A percentile compares a stretch with the other conserved stretches of the same genome.
Evolutionary conservation across 1,284 basidiomycete species (phyloP).

Genomic region (Entoloma clypeatum): DNA sequence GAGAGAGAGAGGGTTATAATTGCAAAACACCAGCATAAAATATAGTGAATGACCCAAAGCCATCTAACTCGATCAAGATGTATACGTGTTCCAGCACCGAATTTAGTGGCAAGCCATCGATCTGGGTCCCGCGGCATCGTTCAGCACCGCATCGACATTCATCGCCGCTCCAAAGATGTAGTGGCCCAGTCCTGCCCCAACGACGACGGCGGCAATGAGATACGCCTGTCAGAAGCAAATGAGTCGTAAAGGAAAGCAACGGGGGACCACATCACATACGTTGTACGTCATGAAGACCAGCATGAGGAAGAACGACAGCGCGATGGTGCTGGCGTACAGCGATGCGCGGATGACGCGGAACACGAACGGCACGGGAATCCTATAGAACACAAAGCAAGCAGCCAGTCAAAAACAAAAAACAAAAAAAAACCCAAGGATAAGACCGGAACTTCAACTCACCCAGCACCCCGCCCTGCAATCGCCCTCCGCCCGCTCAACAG

Average conservation of each 20-base stretch:
- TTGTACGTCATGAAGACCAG: conserved; percentile 88
- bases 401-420: neutral
- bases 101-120: conserved; percentile 55
- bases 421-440: neutral
- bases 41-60: no score
- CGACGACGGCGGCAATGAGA: conserved; percentile 67
- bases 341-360: conserved; percentile 55
- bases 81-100: conserved; percentile 1
- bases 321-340: conserved; percentile 64
- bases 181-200: conserved; percentile 70
- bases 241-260: conserved; percentile 5
- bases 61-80: no score
- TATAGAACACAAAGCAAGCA: conserved; percentile 22
- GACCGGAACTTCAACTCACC: conserved; percentile 48
- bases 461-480: conserved; percentile 30
- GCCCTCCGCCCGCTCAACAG: conserved; percentile 48
- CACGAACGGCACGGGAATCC: conserved; percentile 45
- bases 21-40: no score
- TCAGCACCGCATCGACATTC: conserved; percentile 53
- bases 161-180: conserved; percentile 62
- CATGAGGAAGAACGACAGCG: conserved; percentile 84
- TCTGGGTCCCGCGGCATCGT: conserved; percentile 42
- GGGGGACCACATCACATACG: conserved; percentile 38
- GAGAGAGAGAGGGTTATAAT: no score
- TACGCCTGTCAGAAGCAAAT: conserved; percentile 53